Percentiles rank a stretch among this genome's conserved stretches.
Evolutionary conservation across 768 basidiomycete species (phyloP).

Genomic region (Leccinum boreale): DNA sequence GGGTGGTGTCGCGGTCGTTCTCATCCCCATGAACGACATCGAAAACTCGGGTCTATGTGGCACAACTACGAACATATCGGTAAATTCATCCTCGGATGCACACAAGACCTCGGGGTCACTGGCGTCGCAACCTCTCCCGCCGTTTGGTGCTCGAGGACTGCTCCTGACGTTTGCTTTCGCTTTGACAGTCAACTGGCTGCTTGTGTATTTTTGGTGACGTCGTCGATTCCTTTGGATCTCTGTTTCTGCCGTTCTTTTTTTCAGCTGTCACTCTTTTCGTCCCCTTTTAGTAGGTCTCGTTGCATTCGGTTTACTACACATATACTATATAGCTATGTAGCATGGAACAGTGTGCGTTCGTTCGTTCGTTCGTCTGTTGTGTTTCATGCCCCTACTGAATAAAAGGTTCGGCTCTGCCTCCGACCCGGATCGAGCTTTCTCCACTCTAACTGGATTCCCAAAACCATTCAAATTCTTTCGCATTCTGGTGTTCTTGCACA

Average conservation of each 20-base stretch:
- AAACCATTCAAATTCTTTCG: too few relatives aligned
- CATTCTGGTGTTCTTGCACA: too few relatives aligned
- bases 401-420: too few relatives aligned
- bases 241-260: background rate
- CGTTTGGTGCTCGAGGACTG: background rate
- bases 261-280: background rate
- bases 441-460: too few relatives aligned
- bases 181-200: too few relatives aligned
- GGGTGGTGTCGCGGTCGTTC: slow-evolving; percentile 52
- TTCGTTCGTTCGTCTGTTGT: too few relatives aligned
- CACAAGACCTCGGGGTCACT: background rate
- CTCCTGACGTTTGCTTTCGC: background rate
- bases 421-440: too few relatives aligned
- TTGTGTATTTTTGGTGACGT: background rate
- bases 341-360: background rate
- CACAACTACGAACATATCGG: background rate
- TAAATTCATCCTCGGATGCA: too few relatives aligned
- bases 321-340: background rate
- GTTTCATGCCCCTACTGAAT: too few relatives aligned
- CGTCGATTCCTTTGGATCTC: background rate
- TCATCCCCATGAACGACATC: slow-evolving; percentile 33
- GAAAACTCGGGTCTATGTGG: slow-evolving; percentile 39
- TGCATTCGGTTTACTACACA: background rate
- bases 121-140: background rate
- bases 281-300: background rate